Base-by-base conservation (phyloP, 176 grass and related monocot species). In the Oryza punctata region DNA sequence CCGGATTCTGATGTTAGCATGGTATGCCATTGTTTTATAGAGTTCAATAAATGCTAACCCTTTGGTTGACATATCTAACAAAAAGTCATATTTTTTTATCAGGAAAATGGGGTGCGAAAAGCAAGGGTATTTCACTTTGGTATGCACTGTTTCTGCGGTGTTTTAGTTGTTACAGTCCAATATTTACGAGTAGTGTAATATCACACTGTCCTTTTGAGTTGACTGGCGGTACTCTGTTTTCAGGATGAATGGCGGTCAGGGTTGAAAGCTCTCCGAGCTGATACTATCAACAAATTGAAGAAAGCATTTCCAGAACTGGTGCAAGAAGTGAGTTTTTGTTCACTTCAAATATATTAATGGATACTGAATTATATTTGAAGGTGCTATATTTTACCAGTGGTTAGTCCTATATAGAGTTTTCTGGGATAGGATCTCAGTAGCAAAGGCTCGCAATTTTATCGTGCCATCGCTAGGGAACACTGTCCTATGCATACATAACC, bases 81-180 rank as follows among this genome's bases (percentile, higher is more conserved):
- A 23, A 32, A 32, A 60, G 10, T 2, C 15, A 10, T 41, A 41
- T 87, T 76, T 61, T 87, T 38, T 13, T 80, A 27, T 63, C 89
- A 99, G 97, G 97, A 99, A 96, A 94, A 99, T 99, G 97, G 88
- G 80, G 66, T 94, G 91, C 29, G 91, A 96, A 83, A 96, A 94
- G 86, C 93, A 99, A 91, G 97, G 93, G 52, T 99, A 92, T 78
- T 96, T 99, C 78, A 94, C 91, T 78, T 83, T 96, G 91, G 93
- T 99, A 92, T 82, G 89, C 37, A 27, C 76, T 84, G n/a, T 59
- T 65, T 67, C 30, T 78, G 6, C 47, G 60, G 10, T 83, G 72
- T 78, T 77, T 10, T 66, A 70, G 43, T 24, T 35, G 18, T 30
- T 72, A 21, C 81, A 0, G 12, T 64, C 65, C 67, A 61, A 18